phyloP scores from a whole-genome alignment of 2,329 filamentous ascomycete genomes.

The Neofusicoccum kwambonambiense region DNA sequence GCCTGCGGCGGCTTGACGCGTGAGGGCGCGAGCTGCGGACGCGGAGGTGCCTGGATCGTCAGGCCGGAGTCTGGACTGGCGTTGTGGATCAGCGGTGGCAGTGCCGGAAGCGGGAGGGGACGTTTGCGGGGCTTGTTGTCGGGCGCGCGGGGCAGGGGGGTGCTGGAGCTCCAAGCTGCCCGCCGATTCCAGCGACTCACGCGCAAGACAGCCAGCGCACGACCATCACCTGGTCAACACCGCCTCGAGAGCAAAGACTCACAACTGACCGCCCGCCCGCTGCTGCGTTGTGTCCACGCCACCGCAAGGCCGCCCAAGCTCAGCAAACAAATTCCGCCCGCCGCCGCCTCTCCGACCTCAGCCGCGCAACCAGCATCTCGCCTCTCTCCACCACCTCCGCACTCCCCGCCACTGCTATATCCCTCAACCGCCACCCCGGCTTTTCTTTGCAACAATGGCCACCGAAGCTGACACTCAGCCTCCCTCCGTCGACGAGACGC shows the following conservation, averaged over 20 bases:
- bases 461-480: conserved; percentile 19
- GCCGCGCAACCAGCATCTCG: background rate
- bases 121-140: conserved; percentile 3
- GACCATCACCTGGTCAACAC: conserved; percentile 11
- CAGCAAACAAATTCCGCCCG: conserved; percentile 5
- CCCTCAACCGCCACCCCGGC: background rate
- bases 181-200: background rate
- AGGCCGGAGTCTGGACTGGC: background rate
- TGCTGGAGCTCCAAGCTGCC: conserved; percentile 6
- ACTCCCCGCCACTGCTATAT: background rate
- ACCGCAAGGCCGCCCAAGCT: background rate
- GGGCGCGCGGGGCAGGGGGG: background rate
- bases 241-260: conserved; percentile 3
- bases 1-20: background rate
- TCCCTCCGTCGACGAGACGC: conserved; percentile 37
- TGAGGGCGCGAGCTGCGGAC: no score
- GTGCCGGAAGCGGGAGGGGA: background rate
- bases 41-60: conserved; percentile 6
- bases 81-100: background rate
- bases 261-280: background rate
- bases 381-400: background rate
- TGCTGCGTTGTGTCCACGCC: background rate
- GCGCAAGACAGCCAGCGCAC: conserved; percentile 8
- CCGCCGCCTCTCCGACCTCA: background rate
- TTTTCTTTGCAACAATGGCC: conserved; percentile 3